A percentile compares a stretch with the other conserved stretches of the same genome.
Conservation (phyloP, 805 yeast species). For the Pichia insulana region DNA sequence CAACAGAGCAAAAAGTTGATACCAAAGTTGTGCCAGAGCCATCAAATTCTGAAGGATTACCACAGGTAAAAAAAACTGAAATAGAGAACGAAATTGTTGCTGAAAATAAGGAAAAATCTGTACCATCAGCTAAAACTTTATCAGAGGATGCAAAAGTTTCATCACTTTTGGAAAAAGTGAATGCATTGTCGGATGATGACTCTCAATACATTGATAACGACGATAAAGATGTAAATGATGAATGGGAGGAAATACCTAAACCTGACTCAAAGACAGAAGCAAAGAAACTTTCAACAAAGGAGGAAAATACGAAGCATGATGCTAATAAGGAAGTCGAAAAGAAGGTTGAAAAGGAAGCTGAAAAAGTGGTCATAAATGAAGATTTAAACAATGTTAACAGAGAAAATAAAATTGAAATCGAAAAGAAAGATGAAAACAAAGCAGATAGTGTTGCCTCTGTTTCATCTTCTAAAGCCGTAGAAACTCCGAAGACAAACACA, state of each 20-base stretch:
- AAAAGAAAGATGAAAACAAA: conserved; percentile 12
- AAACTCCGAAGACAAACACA: conserved; percentile 56
- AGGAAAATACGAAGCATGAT: not conserved
- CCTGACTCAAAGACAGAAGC: not conserved
- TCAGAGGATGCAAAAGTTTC: conserved; percentile 25
- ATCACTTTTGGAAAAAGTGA: conserved; percentile 38
- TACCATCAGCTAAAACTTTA: not conserved
- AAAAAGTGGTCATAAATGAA: not conserved
- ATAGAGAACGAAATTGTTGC: too few species aligned
- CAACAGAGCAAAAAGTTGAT: conserved; percentile 19
- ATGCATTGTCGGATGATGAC: conserved; percentile 32
- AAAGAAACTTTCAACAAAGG: not conserved
- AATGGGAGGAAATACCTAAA: not conserved
- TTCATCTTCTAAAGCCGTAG: conserved; percentile 31
- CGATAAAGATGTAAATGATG: conserved; percentile 16
- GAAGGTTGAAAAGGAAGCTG: not conserved
- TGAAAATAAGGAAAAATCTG: too few species aligned
- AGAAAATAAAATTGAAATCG: not conserved
- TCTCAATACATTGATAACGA: conserved; percentile 24
- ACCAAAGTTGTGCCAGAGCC: not conserved
- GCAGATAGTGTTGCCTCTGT: too few species aligned
- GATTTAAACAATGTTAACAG: not conserved
- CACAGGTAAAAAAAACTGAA: not conserved
- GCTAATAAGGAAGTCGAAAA: not conserved
- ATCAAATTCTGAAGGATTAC: not conserved